These are phyloP conservation scores for Neurospora hispaniola DNA, from an alignment of 495 filamentous ascomycete genomes.

Conservation along the genomic window DNA sequence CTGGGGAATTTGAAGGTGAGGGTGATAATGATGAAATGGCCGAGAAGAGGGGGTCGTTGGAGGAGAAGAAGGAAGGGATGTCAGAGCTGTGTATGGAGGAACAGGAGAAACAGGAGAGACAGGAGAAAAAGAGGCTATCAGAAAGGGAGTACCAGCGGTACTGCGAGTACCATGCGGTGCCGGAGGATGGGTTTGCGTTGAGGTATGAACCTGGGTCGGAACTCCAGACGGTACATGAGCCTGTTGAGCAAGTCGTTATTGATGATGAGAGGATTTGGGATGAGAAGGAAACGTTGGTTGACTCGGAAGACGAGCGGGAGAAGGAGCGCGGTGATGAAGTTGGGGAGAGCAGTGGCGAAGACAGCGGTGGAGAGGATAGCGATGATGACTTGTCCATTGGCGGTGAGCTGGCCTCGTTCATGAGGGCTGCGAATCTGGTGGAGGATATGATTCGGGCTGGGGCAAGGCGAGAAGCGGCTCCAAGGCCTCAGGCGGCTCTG, in stretches of 20 bases:
- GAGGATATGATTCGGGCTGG: slow-evolving; percentile 35
- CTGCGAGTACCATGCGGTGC: not conserved
- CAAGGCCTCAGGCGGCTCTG: not conserved
- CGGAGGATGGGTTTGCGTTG: not conserved
- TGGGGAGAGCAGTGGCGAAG: not conserved
- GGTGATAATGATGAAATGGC: not conserved
- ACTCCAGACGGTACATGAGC: not conserved
- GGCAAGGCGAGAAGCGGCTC: slow-evolving; percentile 17
- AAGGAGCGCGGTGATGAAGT: not conserved
- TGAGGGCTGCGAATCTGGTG: slow-evolving; percentile 35
- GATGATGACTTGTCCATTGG: slow-evolving; percentile 1
- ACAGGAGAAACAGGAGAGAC: not conserved
- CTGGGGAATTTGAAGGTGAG: not conserved
- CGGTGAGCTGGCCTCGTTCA: slow-evolving; percentile 37
- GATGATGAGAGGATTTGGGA: not conserved
- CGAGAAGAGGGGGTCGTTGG: not conserved
- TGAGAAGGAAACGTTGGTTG: not conserved
- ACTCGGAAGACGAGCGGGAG: not conserved
- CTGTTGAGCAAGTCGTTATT: not conserved
- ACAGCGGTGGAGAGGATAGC: not conserved
- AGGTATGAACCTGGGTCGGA: not conserved
- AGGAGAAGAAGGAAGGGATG: not conserved
- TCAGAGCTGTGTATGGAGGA: not conserved
- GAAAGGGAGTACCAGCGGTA: not conserved
- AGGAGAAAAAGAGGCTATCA: not conserved